phyloP scores from a whole-genome alignment of 306 rosid species.

The Prunus armeniaca region DNA sequence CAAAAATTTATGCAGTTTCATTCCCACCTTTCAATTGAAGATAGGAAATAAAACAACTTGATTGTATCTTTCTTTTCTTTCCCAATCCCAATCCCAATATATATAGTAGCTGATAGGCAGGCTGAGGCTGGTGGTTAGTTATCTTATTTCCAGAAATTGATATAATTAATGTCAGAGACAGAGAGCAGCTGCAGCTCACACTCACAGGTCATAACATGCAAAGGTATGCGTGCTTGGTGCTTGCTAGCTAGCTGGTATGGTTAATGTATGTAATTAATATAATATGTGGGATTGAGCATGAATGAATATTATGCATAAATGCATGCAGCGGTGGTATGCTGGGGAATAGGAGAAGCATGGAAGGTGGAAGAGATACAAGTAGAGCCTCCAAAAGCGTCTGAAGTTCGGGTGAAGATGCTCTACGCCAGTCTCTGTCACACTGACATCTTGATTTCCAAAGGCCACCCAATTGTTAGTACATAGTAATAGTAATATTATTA shows the following conservation, averaged over 20 bases:
- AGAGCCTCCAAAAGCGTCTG: slow-evolving; percentile 45
- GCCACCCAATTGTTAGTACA: slow-evolving; percentile 29
- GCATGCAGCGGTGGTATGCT: slow-evolving; percentile 47
- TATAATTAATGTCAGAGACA: background rate
- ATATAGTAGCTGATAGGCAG: too few relatives aligned
- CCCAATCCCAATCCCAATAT: too few relatives aligned
- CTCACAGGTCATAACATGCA: background rate
- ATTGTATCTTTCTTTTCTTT: too few relatives aligned
- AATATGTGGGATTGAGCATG: too few relatives aligned
- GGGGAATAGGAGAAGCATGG: slow-evolving; percentile 37
- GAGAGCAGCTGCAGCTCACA: background rate
- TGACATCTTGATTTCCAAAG: slow-evolving; percentile 34
- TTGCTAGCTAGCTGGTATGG: too few relatives aligned
- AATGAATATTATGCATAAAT: background rate
- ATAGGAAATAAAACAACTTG: too few relatives aligned
- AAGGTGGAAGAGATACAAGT: slow-evolving; percentile 56
- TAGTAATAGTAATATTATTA: too few relatives aligned
- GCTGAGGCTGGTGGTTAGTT: too few relatives aligned
- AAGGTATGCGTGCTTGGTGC: background rate
- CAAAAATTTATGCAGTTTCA: too few relatives aligned
- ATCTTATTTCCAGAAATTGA: background rate
- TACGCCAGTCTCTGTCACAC: slow-evolving; percentile 60
- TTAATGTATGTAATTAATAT: too few relatives aligned
- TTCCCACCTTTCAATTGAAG: too few relatives aligned
- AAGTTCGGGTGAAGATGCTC: slow-evolving; percentile 56